A percentile compares a stretch with the other conserved stretches of the same genome.
Conservation (phyloP, 345 rosid genomes). For the Reutealis trisperma region DNA sequence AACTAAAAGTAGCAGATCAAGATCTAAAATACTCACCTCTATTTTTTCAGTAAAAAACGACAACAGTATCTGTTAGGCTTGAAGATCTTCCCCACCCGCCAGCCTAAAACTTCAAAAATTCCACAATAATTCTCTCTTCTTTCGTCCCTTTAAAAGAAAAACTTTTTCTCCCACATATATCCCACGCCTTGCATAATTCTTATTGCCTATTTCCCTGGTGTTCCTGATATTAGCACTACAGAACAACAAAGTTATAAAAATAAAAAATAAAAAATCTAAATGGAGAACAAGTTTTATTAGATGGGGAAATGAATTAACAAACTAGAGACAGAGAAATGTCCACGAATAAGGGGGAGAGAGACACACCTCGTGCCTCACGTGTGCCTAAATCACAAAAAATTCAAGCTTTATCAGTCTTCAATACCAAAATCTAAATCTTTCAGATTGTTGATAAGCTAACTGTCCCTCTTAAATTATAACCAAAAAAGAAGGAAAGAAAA, state of each 20-base stretch:
- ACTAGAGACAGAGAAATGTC: constrained; percentile 1
- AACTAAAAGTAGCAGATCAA: constrained; percentile 7
- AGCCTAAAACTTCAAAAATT: not conserved
- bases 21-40: constrained; percentile 23
- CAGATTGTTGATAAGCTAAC: not conserved
- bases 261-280: too few species aligned
- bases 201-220: not conserved
- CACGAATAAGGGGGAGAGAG: not conserved
- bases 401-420: constrained; percentile 8
- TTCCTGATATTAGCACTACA: not conserved
- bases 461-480: not conserved
- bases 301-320: too few species aligned
- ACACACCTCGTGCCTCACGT: constrained; percentile 26
- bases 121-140: not conserved
- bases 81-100: constrained; percentile 32
- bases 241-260: not conserved
- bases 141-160: not conserved
- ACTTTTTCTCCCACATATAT: not conserved
- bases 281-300: too few species aligned
- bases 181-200: not conserved
- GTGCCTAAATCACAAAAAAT: constrained; percentile 2
- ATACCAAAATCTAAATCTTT: not conserved
- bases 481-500: too few species aligned
- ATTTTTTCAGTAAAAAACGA: not conserved
- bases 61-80: constrained; percentile 15